These are phyloP conservation scores for Starmerella geochares DNA, from an alignment of 805 yeast species.

Conservation along the genomic window DNA sequence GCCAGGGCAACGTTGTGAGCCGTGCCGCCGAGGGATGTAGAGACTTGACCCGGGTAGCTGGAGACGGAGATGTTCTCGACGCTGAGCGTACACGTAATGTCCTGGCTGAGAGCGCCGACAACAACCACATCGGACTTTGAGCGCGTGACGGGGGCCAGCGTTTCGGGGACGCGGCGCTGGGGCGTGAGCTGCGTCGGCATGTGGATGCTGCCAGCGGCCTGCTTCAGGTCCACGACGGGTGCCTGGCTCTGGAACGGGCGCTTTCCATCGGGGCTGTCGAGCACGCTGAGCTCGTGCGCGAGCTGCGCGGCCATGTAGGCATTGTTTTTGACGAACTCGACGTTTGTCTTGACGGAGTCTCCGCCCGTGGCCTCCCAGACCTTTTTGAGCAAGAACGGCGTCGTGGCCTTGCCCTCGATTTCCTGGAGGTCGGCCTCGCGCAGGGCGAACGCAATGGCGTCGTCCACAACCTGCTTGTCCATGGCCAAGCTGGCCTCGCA, in stretches of 20 bases:
- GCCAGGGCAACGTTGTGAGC: slow-evolving; percentile 73
- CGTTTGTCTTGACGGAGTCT: slow-evolving; percentile 55
- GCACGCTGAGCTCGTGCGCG: slow-evolving; percentile 42
- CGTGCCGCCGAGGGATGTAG: slow-evolving; percentile 67
- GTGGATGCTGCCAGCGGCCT: slow-evolving; percentile 6
- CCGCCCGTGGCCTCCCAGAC: slow-evolving; percentile 65
- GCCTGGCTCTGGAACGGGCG: neutral
- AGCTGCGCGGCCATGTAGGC: slow-evolving; percentile 59
- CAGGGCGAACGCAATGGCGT: slow-evolving; percentile 50
- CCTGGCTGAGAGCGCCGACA: slow-evolving; percentile 70
- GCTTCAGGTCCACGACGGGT: neutral
- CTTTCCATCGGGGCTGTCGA: slow-evolving; percentile 6
- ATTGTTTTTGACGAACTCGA: slow-evolving; percentile 67
- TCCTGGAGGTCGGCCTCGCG: slow-evolving; percentile 43
- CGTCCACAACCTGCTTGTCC: slow-evolving; percentile 41
- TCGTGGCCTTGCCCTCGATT: slow-evolving; percentile 60
- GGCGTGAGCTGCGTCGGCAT: slow-evolving; percentile 14
- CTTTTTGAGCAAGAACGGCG: slow-evolving; percentile 63
- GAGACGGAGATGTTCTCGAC: slow-evolving; percentile 34
- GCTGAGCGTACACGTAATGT: slow-evolving; percentile 47
- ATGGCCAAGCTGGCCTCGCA: slow-evolving; percentile 61
- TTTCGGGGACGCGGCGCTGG: neutral
- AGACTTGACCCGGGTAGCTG: slow-evolving; percentile 60
- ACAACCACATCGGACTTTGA: slow-evolving; percentile 34
- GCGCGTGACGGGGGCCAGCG: slow-evolving; percentile 7